Evolutionary conservation across 371 early-diverging fungal genomes (phyloP).

Genomic region (Syncephalis plumigaleata): DNA sequence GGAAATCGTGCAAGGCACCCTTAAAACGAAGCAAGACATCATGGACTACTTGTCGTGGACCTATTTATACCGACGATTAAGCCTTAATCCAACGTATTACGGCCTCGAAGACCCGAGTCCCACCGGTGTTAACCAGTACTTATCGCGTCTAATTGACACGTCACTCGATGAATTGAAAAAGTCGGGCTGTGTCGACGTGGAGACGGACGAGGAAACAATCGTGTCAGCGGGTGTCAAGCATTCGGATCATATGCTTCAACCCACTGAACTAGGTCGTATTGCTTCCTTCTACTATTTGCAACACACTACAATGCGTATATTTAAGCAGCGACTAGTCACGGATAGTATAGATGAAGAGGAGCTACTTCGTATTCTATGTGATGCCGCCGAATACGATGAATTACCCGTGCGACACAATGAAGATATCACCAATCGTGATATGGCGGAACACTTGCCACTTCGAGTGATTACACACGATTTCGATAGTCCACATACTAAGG

Average conservation of each 20-base stretch:
- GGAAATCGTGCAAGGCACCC: slow-evolving; percentile 73
- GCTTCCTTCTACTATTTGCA: slow-evolving; percentile 81
- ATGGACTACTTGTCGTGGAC: slow-evolving; percentile 91
- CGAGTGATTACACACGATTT: slow-evolving; percentile 30
- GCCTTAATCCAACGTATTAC: slow-evolving; percentile 89
- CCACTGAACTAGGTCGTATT: slow-evolving; percentile 61
- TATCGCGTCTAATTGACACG: slow-evolving; percentile 57
- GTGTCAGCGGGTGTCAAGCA: too few species aligned
- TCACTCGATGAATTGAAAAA: slow-evolving; percentile 41
- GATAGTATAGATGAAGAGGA: slow-evolving; percentile 40
- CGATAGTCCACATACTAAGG: slow-evolving; percentile 76
- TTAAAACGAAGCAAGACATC: slow-evolving; percentile 77
- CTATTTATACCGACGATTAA: slow-evolving; percentile 76
- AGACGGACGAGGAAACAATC: slow-evolving; percentile 30
- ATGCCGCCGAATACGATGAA: slow-evolving; percentile 74
- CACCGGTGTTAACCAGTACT: slow-evolving; percentile 40
- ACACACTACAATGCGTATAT: slow-evolving; percentile 55
- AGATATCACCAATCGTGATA: slow-evolving; percentile 61
- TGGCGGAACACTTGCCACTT: slow-evolving; percentile 40
- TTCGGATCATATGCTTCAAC: slow-evolving; percentile 2
- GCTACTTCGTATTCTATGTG: slow-evolving; percentile 28
- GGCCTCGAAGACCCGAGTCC: slow-evolving; percentile 62
- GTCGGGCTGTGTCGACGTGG: slow-evolving; percentile 55
- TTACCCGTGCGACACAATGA: slow-evolving; percentile 87
- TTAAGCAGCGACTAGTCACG: slow-evolving; percentile 26